Percentiles rank a stretch among this genome's conserved stretches.
phyloP scores from a whole-genome alignment of 192 early-diverging fungal genomes.

The Backusella mclennaniae region DNA sequence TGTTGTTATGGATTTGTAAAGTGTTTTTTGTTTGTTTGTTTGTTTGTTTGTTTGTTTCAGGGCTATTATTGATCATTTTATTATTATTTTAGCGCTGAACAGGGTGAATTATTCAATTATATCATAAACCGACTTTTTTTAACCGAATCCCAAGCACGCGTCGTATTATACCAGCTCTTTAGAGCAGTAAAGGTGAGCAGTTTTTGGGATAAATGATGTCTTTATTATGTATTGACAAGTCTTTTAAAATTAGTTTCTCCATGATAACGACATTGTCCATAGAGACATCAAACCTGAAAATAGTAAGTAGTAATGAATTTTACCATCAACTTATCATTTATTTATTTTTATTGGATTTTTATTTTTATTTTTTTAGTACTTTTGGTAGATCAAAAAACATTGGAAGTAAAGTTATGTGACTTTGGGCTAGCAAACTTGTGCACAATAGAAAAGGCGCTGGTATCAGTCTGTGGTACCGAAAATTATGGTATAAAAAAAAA shows the following conservation, averaged over 20 bases:
- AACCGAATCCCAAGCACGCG: slow-evolving; percentile 74
- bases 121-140: slow-evolving; percentile 76
- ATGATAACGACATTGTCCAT: slow-evolving; percentile 79
- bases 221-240: neutral
- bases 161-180: slow-evolving; percentile 78
- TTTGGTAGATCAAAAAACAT: slow-evolving; percentile 41
- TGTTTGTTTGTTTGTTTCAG: neutral
- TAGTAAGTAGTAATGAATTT: neutral
- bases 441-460: neutral
- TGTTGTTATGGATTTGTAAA: slow-evolving; percentile 21
- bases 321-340: neutral
- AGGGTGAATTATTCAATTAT: slow-evolving; percentile 93
- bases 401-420: slow-evolving; percentile 85
- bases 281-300: slow-evolving; percentile 92
- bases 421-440: slow-evolving; percentile 83
- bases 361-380: slow-evolving; percentile 29
- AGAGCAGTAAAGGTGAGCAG: slow-evolving; percentile 58
- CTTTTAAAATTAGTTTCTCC: slow-evolving; percentile 64
- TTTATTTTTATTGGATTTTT: neutral
- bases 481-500: slow-evolving; percentile 52
- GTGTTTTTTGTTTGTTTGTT: neutral
- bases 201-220: neutral
- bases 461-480: slow-evolving; percentile 84
- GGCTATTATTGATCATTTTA: neutral
- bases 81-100: slow-evolving; percentile 57